Evolutionary conservation across 352 stramenopile genomes (phyloP), one percentile per base, ranked within the genome.

Genomic region (Globisporangium abappressorium): DNA sequence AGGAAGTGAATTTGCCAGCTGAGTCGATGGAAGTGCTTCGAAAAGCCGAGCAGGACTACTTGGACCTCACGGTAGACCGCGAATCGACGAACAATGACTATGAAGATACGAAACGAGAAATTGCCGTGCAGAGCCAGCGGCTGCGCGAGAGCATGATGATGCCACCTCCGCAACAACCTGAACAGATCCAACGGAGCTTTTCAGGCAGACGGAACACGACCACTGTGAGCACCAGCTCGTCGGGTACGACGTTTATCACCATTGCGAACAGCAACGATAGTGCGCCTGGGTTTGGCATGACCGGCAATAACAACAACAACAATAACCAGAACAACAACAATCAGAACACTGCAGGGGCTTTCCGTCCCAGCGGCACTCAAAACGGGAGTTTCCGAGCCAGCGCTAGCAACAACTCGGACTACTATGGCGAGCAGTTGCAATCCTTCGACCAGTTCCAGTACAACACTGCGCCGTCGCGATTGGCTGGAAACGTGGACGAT

Each of bases 71-170:
- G 41, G 80, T 78, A 24, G 77, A 92, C 56, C 75, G 84, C 55
- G 81, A 91, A 55, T 74, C 84, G n/a, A 77, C 82, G 53, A 79
- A 79, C 57, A 85, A 91, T 57, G 79, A 82, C 55, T 86, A 89
- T 46, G 84, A 92, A 59, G 72, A 88, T 43, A 76, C 86, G 62
- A 93, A 93, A 77, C 74, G 85, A 7, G 83, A 91, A 18, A 89
- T 92, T 58, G 80, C 86, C 60, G 74, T 88, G 65, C 84, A 95
- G 74, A 93, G 82, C 57, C 82, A 92, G 56, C 73, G 87, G 33
- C 68, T 93, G 65, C 87, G 87, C 38, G 82, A 93, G 57, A 93
- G 83, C 53, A 91, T 95, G 73, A 71, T 90, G 70, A 49, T 65
- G 55, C 26, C 36, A 15, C 57, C 43, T 46, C 51, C 36, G 11